These are phyloP conservation scores for Eucalyptus pauciflora DNA, from an alignment of 345 rosid genomes.

Conservation along the genomic window DNA sequence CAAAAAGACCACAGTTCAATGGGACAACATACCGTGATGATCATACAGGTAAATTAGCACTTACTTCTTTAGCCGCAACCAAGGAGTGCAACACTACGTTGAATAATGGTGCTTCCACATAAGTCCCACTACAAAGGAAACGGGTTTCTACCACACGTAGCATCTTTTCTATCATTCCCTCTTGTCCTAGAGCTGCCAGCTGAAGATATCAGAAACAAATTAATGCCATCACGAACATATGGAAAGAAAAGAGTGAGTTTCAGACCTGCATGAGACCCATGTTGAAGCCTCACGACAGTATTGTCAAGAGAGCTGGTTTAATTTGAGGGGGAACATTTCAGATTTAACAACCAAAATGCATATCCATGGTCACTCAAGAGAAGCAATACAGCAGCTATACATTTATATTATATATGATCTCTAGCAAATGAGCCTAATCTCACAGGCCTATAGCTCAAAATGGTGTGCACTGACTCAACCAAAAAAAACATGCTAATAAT, in stretches of 20 bases:
- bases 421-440: background rate
- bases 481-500: background rate
- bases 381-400: background rate
- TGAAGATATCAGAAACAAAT: conserved; percentile 7
- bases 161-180: conserved; percentile 63
- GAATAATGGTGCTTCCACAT: conserved; percentile 33
- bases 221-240: background rate
- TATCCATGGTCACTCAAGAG: background rate
- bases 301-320: background rate
- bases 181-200: conserved; percentile 73
- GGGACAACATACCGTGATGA: background rate
- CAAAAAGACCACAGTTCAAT: background rate
- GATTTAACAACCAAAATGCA: background rate
- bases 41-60: background rate
- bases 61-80: conserved; percentile 50
- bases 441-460: background rate
- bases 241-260: background rate
- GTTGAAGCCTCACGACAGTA: background rate
- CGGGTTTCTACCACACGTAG: conserved; percentile 34
- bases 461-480: background rate
- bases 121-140: conserved; percentile 11
- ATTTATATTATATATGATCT: background rate
- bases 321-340: background rate
- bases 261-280: background rate
- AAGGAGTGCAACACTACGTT: conserved; percentile 56